phyloP scores from a whole-genome alignment of 306 rosid species.

The Albizia julibrissin region DNA sequence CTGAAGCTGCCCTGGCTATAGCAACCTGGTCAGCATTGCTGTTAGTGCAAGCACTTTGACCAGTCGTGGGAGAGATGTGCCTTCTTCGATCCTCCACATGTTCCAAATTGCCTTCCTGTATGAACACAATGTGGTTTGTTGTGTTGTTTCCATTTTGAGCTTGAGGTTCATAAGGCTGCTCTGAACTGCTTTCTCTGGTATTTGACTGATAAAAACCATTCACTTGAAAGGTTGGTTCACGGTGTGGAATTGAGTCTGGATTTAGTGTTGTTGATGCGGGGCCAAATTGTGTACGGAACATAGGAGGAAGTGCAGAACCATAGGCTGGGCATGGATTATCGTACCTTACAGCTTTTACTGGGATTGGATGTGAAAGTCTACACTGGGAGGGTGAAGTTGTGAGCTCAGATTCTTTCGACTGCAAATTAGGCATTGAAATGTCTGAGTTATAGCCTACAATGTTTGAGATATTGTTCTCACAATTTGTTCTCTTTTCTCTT shows the following conservation, averaged over 20 bases:
- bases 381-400: slow-evolving; percentile 52
- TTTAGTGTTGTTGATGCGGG: slow-evolving; percentile 50
- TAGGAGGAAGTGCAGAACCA: slow-evolving; percentile 59
- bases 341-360: slow-evolving; percentile 63
- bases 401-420: slow-evolving; percentile 67
- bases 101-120: slow-evolving; percentile 56
- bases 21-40: slow-evolving; percentile 58
- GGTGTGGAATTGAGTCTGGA: slow-evolving; percentile 47
- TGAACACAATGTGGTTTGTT: slow-evolving; percentile 42
- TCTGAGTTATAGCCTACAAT: slow-evolving; percentile 47
- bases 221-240: slow-evolving; percentile 54
- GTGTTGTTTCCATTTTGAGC: slow-evolving; percentile 41
- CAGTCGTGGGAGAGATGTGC: slow-evolving; percentile 62
- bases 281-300: slow-evolving; percentile 56
- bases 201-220: slow-evolving; percentile 58
- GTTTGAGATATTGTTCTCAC: slow-evolving; percentile 46
- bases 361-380: slow-evolving; percentile 59
- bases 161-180: slow-evolving; percentile 43
- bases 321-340: slow-evolving; percentile 47
- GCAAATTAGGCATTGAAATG: slow-evolving; percentile 48
- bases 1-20: slow-evolving; percentile 50
- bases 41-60: slow-evolving; percentile 71
- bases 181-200: slow-evolving; percentile 48
- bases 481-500: slow-evolving; percentile 48
- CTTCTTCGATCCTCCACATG: slow-evolving; percentile 56